Base-by-base conservation (phyloP, 129 eudicot species). In the Flaveria trinervia region DNA sequence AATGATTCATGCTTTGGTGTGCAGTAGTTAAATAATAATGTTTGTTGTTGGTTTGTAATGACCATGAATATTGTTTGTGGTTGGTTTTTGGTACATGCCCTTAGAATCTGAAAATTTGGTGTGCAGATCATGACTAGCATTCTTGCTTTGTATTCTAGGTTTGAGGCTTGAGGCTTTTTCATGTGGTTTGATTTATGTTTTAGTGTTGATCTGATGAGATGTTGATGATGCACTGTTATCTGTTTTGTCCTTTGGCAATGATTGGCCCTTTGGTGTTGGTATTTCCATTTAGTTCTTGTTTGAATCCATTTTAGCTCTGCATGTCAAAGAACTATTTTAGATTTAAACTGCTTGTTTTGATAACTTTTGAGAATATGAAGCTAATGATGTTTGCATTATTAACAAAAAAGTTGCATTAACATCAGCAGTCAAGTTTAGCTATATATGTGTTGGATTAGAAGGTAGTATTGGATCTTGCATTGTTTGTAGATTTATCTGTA, bases 241-340 rank as follows among this genome's bases (percentile, higher is more conserved):
- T 62, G 4, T 62, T 68, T 57, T 41, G 28, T 16, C n/a, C 1
- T 4, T 22, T 9, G 57, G 39, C 33, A 8, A 60, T 57, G 51
- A 48, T 60, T 39, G 3, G 20, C 18, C 3, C 15, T 14, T 43
- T 28, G 54, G 28, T 23, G 13, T 2, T 76, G 64, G 4, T 70
- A 46, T 46, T 78, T 78, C 22, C 7, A 18, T 69, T 62, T 55
- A 56, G 50, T 23, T 54, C 56, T n/a, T 77, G 1, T 9, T 62
- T 62, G 45, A 25, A 62, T 62, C 13, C 10, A 1, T 66, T 50
- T 0, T 54, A 8, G 23, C 25, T 52, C 14, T 67, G 30, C 28
- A 54, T 77, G 44, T 2, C 8, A 51, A 65, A 76, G 80, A 65
- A 18, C 28, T 49, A 54, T 6, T 20, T 20, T 64, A 12, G 55